phyloP scores from a whole-genome alignment of 371 early-diverging fungal genomes.

The Mortierella sp. region DNA sequence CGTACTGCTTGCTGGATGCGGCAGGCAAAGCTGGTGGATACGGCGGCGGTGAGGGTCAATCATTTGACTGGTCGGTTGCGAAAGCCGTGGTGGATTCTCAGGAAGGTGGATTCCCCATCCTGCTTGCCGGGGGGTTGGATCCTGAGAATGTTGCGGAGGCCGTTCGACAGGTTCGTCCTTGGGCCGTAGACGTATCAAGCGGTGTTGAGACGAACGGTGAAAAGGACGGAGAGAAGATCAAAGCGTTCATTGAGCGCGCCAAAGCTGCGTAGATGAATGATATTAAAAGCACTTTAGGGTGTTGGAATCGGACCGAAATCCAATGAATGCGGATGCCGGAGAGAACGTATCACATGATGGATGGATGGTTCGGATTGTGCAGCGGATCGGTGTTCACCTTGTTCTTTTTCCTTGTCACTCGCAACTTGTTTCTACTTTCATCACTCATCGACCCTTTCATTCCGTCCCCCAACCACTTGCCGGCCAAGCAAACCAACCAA shows the following conservation, averaged over 20 bases:
- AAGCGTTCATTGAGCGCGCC: conserved; percentile 68
- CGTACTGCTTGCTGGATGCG: conserved; percentile 77
- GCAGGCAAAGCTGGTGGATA: conserved; percentile 72
- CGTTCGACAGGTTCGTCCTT: conserved; percentile 74
- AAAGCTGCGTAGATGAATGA: conserved; percentile 48
- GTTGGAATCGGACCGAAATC: neutral
- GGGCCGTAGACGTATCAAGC: conserved; percentile 93
- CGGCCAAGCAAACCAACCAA: neutral
- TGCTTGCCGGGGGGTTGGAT: conserved; percentile 93
- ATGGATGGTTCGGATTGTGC: neutral
- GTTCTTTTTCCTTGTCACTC: neutral
- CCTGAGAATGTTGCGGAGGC: conserved; percentile 85
- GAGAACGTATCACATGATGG: conserved; percentile 15
- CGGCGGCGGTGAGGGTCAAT: conserved; percentile 76
- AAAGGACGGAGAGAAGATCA: conserved; percentile 77
- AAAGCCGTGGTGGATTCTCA: conserved; percentile 59
- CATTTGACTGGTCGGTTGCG: conserved; percentile 87
- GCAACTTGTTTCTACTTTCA: neutral
- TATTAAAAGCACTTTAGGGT: too few species aligned
- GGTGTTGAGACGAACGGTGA: conserved; percentile 86
- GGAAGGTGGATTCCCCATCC: conserved; percentile 68
- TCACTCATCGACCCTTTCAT: neutral
- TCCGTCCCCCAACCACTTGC: neutral
- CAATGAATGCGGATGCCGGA: conserved; percentile 6
- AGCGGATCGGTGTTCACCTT: neutral